Evolutionary conservation across 257 asterid species (phyloP).

Genomic region (Cruciata laevipes): DNA sequence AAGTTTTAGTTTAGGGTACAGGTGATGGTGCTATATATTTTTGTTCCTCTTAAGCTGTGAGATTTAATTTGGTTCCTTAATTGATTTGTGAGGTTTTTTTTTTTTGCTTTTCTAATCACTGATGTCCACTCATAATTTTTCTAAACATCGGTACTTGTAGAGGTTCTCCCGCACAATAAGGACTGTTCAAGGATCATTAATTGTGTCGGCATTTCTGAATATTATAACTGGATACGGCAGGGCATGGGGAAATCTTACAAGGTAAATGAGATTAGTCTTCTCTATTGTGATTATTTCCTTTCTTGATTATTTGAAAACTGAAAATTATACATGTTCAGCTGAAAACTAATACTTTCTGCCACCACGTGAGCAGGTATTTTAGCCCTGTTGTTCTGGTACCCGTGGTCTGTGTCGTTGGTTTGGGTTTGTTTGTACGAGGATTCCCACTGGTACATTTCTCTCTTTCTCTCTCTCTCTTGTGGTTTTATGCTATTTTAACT

Average conservation of each 20-base stretch:
- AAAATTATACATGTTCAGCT: not conserved
- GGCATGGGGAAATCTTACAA: constrained; percentile 78
- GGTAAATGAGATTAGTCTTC: constrained; percentile 30
- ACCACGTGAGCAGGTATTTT: constrained; percentile 40
- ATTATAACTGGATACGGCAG: constrained; percentile 69
- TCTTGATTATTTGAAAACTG: not conserved
- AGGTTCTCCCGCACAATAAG: constrained; percentile 83
- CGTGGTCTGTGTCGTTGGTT: constrained; percentile 72
- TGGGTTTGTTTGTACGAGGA: constrained; percentile 81
- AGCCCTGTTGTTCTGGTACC: constrained; percentile 85
- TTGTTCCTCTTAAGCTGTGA: not conserved
- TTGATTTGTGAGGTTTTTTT: not conserved
- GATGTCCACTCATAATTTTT: constrained; percentile 12
- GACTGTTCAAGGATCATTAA: constrained; percentile 88
- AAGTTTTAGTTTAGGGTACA: not conserved
- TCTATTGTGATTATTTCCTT: not conserved
- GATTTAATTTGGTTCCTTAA: not conserved
- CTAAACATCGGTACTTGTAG: constrained; percentile 41
- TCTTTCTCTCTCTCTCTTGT: not conserved
- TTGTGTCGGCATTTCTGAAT: constrained; percentile 81
- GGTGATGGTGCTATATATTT: not conserved
- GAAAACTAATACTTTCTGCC: constrained; percentile 3
- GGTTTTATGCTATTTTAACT: constrained; percentile 8
- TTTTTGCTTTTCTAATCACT: not conserved
- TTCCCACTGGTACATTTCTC: constrained; percentile 61